Percentiles rank a stretch among this genome's conserved stretches.
Evolutionary conservation across 78 protist species (phyloP).

Genomic region (Bodo saltans): DNA sequence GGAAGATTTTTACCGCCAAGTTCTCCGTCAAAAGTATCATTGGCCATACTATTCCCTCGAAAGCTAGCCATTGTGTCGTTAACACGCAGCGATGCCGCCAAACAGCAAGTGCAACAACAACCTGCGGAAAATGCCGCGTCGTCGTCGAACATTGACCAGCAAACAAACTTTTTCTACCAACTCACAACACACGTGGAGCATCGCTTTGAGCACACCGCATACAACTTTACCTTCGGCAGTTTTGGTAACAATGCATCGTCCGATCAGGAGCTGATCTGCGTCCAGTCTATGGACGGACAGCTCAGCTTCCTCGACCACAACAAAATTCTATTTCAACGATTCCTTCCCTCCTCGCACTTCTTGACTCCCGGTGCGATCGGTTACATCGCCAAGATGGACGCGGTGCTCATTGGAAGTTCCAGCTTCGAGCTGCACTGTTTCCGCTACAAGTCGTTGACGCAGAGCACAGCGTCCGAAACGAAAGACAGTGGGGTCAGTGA

Average conservation of each 20-base stretch:
- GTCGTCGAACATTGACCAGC: no score
- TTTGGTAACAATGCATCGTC: constrained; percentile 32
- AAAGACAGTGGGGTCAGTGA: no score
- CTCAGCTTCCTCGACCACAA: constrained; percentile 49
- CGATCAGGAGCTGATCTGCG: constrained; percentile 30
- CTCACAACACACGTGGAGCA: constrained; percentile 21
- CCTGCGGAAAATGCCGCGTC: no score
- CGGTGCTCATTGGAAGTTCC: constrained; percentile 39
- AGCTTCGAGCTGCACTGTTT: constrained; percentile 33
- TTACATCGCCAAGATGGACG: constrained; percentile 28
- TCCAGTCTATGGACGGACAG: constrained; percentile 66
- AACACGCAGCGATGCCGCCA: no score
- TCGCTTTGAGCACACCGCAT: constrained; percentile 29
- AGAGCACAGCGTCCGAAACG: background rate
- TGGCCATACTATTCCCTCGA: constrained; percentile 56
- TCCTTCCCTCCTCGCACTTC: constrained; percentile 25
- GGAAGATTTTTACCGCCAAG: constrained; percentile 24
- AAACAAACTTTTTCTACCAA: no score
- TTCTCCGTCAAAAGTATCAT: background rate
- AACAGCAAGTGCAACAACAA: no score
- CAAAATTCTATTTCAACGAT: background rate
- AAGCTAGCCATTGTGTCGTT: no score
- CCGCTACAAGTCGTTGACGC: constrained; percentile 12
- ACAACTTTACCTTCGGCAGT: constrained; percentile 37
- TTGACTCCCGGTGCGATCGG: constrained; percentile 58